Conservation (phyloP, 352 stramenopile species). For the Phytophthora kernoviae region DNA sequence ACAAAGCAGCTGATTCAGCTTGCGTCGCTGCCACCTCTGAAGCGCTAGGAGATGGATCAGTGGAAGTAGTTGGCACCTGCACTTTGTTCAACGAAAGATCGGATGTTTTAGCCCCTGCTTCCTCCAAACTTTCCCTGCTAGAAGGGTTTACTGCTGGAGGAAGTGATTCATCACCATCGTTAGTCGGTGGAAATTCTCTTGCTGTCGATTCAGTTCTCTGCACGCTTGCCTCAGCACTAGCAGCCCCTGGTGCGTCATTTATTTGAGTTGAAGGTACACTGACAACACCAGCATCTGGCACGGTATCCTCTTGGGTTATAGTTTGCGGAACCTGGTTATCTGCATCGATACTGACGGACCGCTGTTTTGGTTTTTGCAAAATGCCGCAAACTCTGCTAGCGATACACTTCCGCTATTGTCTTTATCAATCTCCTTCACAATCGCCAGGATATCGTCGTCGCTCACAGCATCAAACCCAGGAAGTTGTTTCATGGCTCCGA, state of each 20-base stretch:
- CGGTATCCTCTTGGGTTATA: background rate
- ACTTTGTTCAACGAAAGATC: background rate
- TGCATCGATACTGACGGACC: background rate
- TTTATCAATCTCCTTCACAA: conserved; percentile 58
- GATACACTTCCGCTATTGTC: conserved; percentile 61
- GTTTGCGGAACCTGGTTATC: background rate
- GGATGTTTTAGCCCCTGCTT: conserved; percentile 1
- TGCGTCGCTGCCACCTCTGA: background rate
- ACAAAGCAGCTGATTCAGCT: background rate
- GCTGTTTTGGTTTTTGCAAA: conserved; percentile 9
- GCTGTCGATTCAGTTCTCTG: background rate
- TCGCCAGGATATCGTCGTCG: conserved; percentile 36
- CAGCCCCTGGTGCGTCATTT: background rate
- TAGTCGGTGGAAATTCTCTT: background rate
- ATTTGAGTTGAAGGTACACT: background rate
- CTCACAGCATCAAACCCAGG: conserved; percentile 41
- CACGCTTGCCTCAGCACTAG: background rate
- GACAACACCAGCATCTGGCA: background rate
- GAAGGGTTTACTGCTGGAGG: background rate
- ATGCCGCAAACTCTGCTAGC: conserved; percentile 58
- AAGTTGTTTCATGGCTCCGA: conserved; percentile 46
- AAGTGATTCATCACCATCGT: conserved; percentile 9
- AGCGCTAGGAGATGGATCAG: background rate
- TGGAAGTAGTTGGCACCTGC: background rate
- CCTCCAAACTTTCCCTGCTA: background rate